Evolutionary conservation across 345 rosid species (phyloP).

Genomic region (Brassica napus): Da-Ae NC_063446.1:71137001-71137500

Average conservation of each 20-base stretch:
- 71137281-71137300: conserved; percentile 71
- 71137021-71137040: neutral
- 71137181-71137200: neutral
- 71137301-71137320: conserved; percentile 70
- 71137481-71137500: conserved; percentile 93
- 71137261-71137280: conserved; percentile 85
- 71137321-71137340: conserved; percentile 77
- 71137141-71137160: conserved; percentile 77
- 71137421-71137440: neutral
- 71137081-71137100: conserved; percentile 96
- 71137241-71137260: conserved; percentile 76
- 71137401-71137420: neutral
- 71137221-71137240: conserved; percentile 14
- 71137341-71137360: conserved; percentile 95
- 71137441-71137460: neutral
- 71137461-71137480: conserved; percentile 89
- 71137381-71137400: conserved; percentile 34
- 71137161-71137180: conserved; percentile 53
- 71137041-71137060: neutral
- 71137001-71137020: neutral
- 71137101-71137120: conserved; percentile 97
- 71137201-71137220: neutral
- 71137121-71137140: conserved; percentile 96
- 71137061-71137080: conserved; percentile 18
- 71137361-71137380: conserved; percentile 84